These are phyloP conservation scores for Acanthochlamys bracteata DNA, from an alignment of 106 monocot genomes.

Conservation along the genomic window DNA sequence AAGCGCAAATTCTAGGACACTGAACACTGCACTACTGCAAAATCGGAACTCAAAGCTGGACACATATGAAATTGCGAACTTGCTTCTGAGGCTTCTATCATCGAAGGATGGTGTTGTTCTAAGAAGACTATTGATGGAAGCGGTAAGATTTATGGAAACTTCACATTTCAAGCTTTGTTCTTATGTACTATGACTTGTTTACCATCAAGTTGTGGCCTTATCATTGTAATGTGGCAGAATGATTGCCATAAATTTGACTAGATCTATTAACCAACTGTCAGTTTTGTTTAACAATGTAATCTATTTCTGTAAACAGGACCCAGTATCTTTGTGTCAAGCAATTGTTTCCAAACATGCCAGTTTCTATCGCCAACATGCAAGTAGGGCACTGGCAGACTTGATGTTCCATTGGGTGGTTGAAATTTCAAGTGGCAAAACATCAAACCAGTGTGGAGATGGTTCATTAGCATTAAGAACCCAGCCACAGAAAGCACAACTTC, in stretches of 20 bases:
- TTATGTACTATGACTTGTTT: too few species aligned
- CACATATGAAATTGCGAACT: constrained; percentile 22
- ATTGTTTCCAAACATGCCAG: constrained; percentile 55
- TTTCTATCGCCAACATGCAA: constrained; percentile 30
- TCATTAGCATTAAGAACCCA: not conserved
- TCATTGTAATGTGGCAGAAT: not conserved
- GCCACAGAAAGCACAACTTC: not conserved
- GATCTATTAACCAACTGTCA: too few species aligned
- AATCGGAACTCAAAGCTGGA: not conserved
- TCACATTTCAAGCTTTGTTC: too few species aligned
- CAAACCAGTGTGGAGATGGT: not conserved
- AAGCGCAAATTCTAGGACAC: not conserved
- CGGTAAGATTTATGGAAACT: constrained; percentile 27
- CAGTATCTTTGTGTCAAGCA: constrained; percentile 31
- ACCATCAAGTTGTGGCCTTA: too few species aligned
- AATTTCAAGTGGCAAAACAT: not conserved
- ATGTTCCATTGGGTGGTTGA: constrained; percentile 39
- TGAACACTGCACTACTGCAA: not conserved
- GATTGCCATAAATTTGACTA: not conserved
- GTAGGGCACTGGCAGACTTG: constrained; percentile 38
- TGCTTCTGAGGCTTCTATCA: constrained; percentile 49
- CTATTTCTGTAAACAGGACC: constrained; percentile 38
- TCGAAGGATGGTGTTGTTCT: constrained; percentile 70
- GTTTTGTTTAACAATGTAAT: not conserved
- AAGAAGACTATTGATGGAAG: constrained; percentile 69